Evolutionary conservation across 2,329 filamentous ascomycete species (phyloP), one percentile per base, ranked within the genome.

Genomic region (Teratosphaeria gauchensis): DNA sequence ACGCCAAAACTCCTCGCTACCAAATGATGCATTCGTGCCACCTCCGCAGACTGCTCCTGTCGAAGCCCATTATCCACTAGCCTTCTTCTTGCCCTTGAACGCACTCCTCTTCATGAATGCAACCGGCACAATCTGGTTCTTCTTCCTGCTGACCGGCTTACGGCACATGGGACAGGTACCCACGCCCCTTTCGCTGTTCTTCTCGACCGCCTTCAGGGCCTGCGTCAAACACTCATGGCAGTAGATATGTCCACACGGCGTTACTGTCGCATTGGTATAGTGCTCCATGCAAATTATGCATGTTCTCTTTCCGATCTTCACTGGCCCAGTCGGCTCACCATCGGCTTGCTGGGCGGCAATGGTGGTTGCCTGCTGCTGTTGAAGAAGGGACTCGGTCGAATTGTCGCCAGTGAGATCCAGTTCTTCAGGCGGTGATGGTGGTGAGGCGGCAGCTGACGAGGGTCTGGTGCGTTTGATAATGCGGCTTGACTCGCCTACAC

Each of bases 271-370:
- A 66, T 85, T 78, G 8, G 78, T 83, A 1, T 80, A 81, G 3
- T 74, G 77, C 63, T 86, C 84, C 80, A 86, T 81, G 71, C 84
- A 86, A 24, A 86, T 82, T 52, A 84, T 83, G 67, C 84, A 86
- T 75, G 81, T 67, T 80, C 79, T 4, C 71, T 77, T 24, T 73
- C 79, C 63, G 80, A 74, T 38, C 73, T 65, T 38, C 53, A 64
- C 63, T 12, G 66, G 3, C 65, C 71, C 16, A 63, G 68, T 52
- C 9, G 55, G 54, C 3, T 64, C 68, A 9, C 61, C 56, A 16
- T 62, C 61, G 35, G 56, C 57, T 56, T 67, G 65, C 61, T 69
- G 67, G 53, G 59, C 53, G 54, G 62, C 60, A 60, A 68, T 63
- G 12, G 66, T 62, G 4, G 64, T 56, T 19, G 60, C 59, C 53